Conservation (phyloP, 2,329 filamentous ascomycete genomes). For the Scedosporium aurantiacum region DNA sequence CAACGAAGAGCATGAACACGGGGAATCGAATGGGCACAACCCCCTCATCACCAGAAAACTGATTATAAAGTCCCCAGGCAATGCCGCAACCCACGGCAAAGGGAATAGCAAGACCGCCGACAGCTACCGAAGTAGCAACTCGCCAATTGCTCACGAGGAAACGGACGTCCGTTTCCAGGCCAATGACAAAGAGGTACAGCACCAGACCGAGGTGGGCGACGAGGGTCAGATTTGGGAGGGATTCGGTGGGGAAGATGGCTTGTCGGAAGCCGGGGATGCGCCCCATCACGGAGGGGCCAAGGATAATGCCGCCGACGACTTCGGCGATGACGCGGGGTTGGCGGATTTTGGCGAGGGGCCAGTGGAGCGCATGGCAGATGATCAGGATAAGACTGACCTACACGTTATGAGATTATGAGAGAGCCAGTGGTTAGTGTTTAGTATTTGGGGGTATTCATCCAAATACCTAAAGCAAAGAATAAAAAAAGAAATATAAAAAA, state of each 20-base stretch:
- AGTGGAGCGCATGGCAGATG: slow-evolving; percentile 49
- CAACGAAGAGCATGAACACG: slow-evolving; percentile 63
- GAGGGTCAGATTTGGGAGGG: slow-evolving; percentile 64
- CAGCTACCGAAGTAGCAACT: slow-evolving; percentile 63
- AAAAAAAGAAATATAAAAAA: not conserved
- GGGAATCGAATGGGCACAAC: slow-evolving; percentile 35
- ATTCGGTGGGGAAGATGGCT: slow-evolving; percentile 65
- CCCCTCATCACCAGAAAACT: slow-evolving; percentile 45
- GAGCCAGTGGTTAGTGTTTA: slow-evolving; percentile 6
- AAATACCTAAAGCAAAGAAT: not conserved
- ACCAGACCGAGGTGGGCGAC: slow-evolving; percentile 77
- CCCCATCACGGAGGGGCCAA: slow-evolving; percentile 82
- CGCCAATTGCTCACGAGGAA: slow-evolving; percentile 72
- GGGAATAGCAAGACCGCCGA: slow-evolving; percentile 70
- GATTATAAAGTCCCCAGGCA: slow-evolving; percentile 67
- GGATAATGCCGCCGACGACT: slow-evolving; percentile 72
- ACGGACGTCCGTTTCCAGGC: slow-evolving; percentile 73
- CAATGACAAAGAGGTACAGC: slow-evolving; percentile 79
- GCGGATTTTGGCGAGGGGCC: slow-evolving; percentile 62
- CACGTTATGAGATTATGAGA: too few species aligned
- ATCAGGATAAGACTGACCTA: slow-evolving; percentile 35
- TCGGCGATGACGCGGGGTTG: slow-evolving; percentile 78
- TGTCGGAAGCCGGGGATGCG: slow-evolving; percentile 67
- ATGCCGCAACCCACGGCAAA: slow-evolving; percentile 75
- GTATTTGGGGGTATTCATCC: not conserved